phyloP scores from a whole-genome alignment of 164 flowering plant species.

The Dillenia turbinata region DNA sequence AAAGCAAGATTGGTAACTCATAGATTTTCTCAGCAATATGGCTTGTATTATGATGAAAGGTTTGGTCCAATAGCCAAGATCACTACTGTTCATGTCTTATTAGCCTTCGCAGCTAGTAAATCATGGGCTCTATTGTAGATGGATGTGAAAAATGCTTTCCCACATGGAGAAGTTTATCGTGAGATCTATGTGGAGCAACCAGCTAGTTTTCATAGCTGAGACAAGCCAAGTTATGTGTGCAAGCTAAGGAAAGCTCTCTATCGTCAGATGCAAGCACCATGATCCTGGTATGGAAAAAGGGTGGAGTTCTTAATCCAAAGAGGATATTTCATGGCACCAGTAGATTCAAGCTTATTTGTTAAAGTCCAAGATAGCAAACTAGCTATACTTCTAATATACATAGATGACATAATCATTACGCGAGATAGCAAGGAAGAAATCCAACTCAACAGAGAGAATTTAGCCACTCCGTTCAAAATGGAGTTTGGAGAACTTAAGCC shows the following conservation, averaged over 20 bases:
- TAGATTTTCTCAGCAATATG: not conserved
- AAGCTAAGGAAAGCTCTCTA: not conserved
- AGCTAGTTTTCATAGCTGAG: not conserved
- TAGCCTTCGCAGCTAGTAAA: no score
- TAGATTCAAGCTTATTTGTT: not conserved
- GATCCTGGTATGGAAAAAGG: not conserved
- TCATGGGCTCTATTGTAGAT: no score
- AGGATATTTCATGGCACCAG: not conserved
- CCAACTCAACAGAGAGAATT: no score
- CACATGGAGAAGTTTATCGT: not conserved
- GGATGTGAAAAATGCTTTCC: no score
- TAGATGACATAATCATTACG: slow-evolving; percentile 2
- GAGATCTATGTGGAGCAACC: slow-evolving; percentile 3
- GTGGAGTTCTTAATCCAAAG: not conserved
- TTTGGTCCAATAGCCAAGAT: slow-evolving; percentile 6
- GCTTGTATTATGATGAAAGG: not conserved
- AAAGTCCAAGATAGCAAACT: not conserved
- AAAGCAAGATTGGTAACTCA: not conserved
- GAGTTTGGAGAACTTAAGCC: slow-evolving; percentile 4
- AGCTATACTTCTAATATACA: not conserved
- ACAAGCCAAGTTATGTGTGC: not conserved
- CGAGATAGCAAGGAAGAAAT: no score
- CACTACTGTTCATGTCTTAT: no score
- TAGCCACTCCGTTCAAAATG: not conserved
- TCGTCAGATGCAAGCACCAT: slow-evolving; percentile 5